phyloP scores from a whole-genome alignment of 2,329 filamentous ascomycete genomes.

The Lasiodiplodia sp. region DNA sequence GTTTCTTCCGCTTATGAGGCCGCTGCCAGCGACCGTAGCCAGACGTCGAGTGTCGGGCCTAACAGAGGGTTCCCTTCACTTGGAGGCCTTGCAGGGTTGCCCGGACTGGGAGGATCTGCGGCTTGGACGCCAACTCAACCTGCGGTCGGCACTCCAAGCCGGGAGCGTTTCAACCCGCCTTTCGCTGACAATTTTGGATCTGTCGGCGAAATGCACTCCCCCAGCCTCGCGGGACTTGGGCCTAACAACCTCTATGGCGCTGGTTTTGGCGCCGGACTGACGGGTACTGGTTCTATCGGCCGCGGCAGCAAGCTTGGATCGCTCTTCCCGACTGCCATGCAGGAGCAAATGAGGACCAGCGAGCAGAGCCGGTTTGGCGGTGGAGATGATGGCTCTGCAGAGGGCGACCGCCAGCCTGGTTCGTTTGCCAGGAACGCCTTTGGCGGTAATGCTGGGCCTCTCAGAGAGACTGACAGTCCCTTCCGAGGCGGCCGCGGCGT shows the following conservation, averaged over 20 bases:
- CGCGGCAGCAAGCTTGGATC: conserved; percentile 84
- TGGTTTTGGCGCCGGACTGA: conserved; percentile 52
- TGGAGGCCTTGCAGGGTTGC: conserved; percentile 65
- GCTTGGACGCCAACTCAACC: conserved; percentile 71
- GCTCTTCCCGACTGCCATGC: conserved; percentile 87
- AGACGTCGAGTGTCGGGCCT: conserved; percentile 86
- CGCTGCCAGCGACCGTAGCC: conserved; percentile 86
- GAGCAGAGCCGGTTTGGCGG: conserved; percentile 49
- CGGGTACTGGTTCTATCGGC: conserved; percentile 70
- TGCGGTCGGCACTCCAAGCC: conserved; percentile 75
- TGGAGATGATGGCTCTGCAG: conserved; percentile 65
- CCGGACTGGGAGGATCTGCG: conserved; percentile 64
- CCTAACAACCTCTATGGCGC: conserved; percentile 68
- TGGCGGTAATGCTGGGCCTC: conserved; percentile 44
- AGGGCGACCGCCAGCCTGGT: conserved; percentile 54
- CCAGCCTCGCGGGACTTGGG: conserved; percentile 71
- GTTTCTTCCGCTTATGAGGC: conserved; percentile 53
- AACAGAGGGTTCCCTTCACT: conserved; percentile 72
- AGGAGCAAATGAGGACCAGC: conserved; percentile 81
- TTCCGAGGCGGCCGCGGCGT: conserved; percentile 47
- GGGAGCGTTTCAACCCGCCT: conserved; percentile 60
- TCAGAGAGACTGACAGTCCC: conserved; percentile 51
- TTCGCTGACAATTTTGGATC: conserved; percentile 73
- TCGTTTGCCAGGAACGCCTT: conserved; percentile 71
- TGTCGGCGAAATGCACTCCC: conserved; percentile 80